Evolutionary conservation across 768 basidiomycete species (phyloP).

Genomic region (Omphalotus guepiniiformis): DNA sequence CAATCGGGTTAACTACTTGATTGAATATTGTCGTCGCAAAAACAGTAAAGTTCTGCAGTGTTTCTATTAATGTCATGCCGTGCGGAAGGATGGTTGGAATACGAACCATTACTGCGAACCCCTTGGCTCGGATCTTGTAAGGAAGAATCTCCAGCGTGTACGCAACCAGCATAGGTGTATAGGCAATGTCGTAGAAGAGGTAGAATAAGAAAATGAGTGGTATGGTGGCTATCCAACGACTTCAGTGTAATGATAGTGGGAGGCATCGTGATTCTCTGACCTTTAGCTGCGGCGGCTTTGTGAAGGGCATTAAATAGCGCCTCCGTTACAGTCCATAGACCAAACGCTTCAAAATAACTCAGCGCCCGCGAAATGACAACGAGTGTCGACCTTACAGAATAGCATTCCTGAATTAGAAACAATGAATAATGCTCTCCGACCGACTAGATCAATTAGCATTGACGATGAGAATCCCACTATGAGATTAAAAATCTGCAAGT

Average conservation of each 20-base stretch:
- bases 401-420: conserved; percentile 58
- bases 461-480: conserved; percentile 54
- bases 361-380: too few species aligned
- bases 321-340: conserved; percentile 50
- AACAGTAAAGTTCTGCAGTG: conserved; percentile 51
- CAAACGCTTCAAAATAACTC: conserved; percentile 39
- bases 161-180: conserved; percentile 66
- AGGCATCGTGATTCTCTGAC: conserved; percentile 17
- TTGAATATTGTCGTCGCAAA: conserved; percentile 72
- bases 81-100: not conserved
- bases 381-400: conserved; percentile 32
- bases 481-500: conserved; percentile 55
- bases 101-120: conserved; percentile 69
- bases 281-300: conserved; percentile 38
- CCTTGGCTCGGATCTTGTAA: conserved; percentile 74
- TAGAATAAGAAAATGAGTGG: conserved; percentile 62
- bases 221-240: conserved; percentile 43
- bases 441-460: conserved; percentile 60
- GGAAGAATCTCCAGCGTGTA: conserved; percentile 78
- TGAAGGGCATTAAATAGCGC: conserved; percentile 38
- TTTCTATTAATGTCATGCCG: conserved; percentile 5
- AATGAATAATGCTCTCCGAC: conserved; percentile 66
- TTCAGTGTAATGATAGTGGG: not conserved
- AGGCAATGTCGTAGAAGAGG: conserved; percentile 63
- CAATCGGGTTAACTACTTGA: conserved; percentile 77